Conservation (phyloP, 768 basidiomycete species). For the Nevesoporus exiguus region DNA sequence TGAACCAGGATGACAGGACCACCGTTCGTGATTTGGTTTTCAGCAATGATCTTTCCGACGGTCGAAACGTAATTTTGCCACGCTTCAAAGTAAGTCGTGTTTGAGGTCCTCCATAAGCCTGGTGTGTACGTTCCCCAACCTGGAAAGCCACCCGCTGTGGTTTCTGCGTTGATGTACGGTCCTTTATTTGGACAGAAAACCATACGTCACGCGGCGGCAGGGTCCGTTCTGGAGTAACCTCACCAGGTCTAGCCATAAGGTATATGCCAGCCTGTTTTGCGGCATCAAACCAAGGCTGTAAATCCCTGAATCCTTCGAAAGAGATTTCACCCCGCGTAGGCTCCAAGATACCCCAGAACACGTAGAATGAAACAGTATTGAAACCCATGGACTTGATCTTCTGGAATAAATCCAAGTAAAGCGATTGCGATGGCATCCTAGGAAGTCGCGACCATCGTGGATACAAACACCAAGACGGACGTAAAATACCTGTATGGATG, state of each 20-base stretch:
- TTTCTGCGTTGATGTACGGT: conserved; percentile 30
- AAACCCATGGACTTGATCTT: conserved; percentile 50
- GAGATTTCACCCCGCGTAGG: conserved; percentile 48
- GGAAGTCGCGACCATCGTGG: not conserved
- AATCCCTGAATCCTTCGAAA: conserved; percentile 45
- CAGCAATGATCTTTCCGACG: conserved; percentile 47
- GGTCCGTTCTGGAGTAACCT: not conserved
- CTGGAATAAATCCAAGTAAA: conserved; percentile 51
- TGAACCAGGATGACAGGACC: conserved; percentile 48
- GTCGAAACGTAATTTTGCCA: conserved; percentile 56
- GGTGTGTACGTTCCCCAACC: conserved; percentile 58
- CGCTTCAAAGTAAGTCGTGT: conserved; percentile 44
- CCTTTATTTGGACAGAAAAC: conserved; percentile 9
- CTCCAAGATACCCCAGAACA: conserved; percentile 49
- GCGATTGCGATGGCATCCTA: conserved; percentile 36
- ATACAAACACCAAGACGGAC: not conserved
- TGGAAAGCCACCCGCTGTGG: conserved; percentile 45
- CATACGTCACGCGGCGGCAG: not conserved
- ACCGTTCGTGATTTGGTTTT: conserved; percentile 56
- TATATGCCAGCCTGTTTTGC: conserved; percentile 29
- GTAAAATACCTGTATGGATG: conserved; percentile 49
- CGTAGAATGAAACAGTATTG: conserved; percentile 49
- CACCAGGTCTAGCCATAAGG: conserved; percentile 28
- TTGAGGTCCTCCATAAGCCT: conserved; percentile 47
- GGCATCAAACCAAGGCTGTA: conserved; percentile 29